Evolutionary conservation across 2,329 filamentous ascomycete species (phyloP), one percentile per base, ranked within the genome.

Genomic region (Neofusicoccum ribis): DNA sequence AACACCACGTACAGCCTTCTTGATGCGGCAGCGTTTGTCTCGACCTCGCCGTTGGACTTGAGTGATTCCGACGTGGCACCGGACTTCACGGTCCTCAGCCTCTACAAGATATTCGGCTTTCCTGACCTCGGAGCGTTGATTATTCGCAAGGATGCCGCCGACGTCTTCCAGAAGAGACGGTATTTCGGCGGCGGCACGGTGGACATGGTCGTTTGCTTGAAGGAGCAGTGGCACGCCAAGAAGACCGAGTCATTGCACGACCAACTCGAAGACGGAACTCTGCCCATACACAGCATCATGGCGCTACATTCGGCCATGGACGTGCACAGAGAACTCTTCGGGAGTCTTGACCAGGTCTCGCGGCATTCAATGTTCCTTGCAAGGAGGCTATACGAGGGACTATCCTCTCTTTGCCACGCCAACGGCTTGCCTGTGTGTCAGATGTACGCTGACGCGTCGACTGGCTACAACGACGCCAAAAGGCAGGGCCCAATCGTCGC

Each of bases 71-170:
- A 81, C 0, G 74, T 78, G 0, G 88, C 90, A 0, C 91, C 94
- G 1, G 94, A 98, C 75, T 98, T 98, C 69, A 89, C 87, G 0
- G 90, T 92, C 0, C 73, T 98, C 47, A 97, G 93, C 76, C 88
- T 98, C 68, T 96, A 97, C 80, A 99, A 98, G 76, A 93, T 97
- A n/a, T 98, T 98, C 76, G 94, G 95, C 1, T 97, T 97, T 69
- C 94, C 94, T 0, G 92, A 98, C 74, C 82, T 98, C 1, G 94
- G 94, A 1, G 93, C 89, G 1, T 79, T 99, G 65, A 88, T 98
- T 36, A 88, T 98, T 12, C 88, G 90, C 47, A 93, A 91, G 70
- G 83, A 86, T 37, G 86, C 91, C 12, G 87, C 86, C 6, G 76
- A 83, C 44, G 74, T 89, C 3, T 88, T 97, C 52, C 80, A 85